Conservation (phyloP, 1,284 basidiomycete genomes). For the Marasmius oreades region DNA sequence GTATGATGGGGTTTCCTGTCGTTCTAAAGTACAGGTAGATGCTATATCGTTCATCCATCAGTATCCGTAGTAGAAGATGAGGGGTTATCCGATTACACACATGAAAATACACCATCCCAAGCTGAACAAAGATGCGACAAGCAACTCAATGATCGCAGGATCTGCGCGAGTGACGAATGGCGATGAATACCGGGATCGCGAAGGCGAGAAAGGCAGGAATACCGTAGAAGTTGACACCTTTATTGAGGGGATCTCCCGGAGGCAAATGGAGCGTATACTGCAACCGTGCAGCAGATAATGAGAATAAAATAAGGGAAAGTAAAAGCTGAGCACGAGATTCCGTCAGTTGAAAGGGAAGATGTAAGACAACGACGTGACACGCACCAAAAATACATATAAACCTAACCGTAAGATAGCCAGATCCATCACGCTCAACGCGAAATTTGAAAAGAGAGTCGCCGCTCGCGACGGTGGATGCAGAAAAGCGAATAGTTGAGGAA, state of each 20-base stretch:
- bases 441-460: background rate
- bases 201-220: background rate
- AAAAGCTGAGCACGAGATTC: background rate
- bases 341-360: background rate
- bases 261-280: slow-evolving; percentile 17
- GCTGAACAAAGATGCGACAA: slow-evolving; percentile 7
- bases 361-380: background rate
- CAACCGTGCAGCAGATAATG: slow-evolving; percentile 8
- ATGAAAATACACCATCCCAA: slow-evolving; percentile 3
- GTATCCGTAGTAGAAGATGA: background rate
- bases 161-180: slow-evolving; percentile 6
- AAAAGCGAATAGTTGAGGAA: background rate
- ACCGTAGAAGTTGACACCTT: slow-evolving; percentile 6
- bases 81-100: background rate
- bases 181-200: background rate
- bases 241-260: slow-evolving; percentile 19
- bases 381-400: slow-evolving; percentile 4
- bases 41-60: background rate
- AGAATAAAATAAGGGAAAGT: background rate
- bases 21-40: background rate
- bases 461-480: background rate
- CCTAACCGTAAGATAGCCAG: slow-evolving; percentile 1
- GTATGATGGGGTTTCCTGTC: background rate
- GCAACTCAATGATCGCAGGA: slow-evolving; percentile 16
- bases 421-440: slow-evolving; percentile 1